These are phyloP conservation scores for Omphalotus guepiniiformis DNA, from an alignment of 768 basidiomycete genomes.

Conservation along the genomic window DNA sequence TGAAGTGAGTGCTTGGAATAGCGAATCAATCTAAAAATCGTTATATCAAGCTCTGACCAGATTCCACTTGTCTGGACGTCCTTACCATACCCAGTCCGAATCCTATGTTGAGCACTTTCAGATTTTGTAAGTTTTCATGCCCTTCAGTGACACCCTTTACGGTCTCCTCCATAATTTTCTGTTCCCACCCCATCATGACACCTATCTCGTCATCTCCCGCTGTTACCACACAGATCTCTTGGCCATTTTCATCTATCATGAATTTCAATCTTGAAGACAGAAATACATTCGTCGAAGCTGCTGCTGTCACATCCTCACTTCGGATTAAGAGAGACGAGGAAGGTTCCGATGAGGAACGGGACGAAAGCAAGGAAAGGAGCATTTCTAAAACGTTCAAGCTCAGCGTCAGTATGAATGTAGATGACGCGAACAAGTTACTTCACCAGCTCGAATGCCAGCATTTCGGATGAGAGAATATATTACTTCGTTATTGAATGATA, in stretches of 20 bases:
- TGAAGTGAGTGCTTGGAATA: conserved; percentile 64
- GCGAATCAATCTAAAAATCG: conserved; percentile 64
- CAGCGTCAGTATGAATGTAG: conserved; percentile 3
- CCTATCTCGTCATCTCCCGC: conserved; percentile 76
- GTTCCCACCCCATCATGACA: conserved; percentile 99
- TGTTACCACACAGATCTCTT: conserved; percentile 75
- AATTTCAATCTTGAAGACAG: conserved; percentile 68
- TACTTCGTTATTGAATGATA: conserved; percentile 74
- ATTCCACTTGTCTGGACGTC: no score
- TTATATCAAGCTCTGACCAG: conserved; percentile 1
- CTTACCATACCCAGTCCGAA: conserved; percentile 91
- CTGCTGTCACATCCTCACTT: conserved; percentile 49
- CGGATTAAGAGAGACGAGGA: conserved; percentile 38
- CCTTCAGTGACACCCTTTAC: conserved; percentile 57
- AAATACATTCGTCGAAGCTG: conserved; percentile 64
- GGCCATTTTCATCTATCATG: conserved; percentile 64
- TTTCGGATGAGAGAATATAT: conserved; percentile 83
- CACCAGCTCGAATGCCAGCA: conserved; percentile 89
- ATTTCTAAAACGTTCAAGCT: conserved; percentile 46
- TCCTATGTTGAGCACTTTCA: conserved; percentile 84
- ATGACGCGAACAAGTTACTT: conserved; percentile 19
- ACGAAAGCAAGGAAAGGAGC: conserved; percentile 59
- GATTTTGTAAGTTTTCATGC: conserved; percentile 43
- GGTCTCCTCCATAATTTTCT: conserved; percentile 79
- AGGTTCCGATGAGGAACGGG: conserved; percentile 32